phyloP scores from a whole-genome alignment of 2,329 filamentous ascomycete genomes.

The Chaetomiaceae sp. region DNA sequence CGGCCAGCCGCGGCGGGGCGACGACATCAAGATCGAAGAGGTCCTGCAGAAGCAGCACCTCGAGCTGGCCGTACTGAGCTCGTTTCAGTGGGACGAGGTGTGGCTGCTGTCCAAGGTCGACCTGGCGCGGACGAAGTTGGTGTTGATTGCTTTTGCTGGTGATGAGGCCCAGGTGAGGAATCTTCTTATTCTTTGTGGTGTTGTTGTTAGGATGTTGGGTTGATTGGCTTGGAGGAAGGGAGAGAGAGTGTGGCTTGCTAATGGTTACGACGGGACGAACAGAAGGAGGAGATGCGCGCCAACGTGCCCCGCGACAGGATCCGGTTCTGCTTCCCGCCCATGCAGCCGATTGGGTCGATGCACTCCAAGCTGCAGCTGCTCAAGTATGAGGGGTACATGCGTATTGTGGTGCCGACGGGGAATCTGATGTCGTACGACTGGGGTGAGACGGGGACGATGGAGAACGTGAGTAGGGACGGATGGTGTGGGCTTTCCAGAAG shows the following conservation, averaged over 20 bases:
- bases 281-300: constrained; percentile 46
- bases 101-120: constrained; percentile 75
- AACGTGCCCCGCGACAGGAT: constrained; percentile 51
- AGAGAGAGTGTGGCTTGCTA: constrained; percentile 1
- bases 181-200: neutral
- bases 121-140: constrained; percentile 52
- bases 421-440: constrained; percentile 85
- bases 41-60: constrained; percentile 70
- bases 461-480: constrained; percentile 58
- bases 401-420: constrained; percentile 80
- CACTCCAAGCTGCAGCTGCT: constrained; percentile 92
- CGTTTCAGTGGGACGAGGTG: constrained; percentile 78
- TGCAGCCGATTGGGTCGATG: constrained; percentile 73
- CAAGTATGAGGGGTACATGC: constrained; percentile 67
- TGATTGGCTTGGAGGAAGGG: neutral
- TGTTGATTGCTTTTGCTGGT: constrained; percentile 54
- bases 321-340: constrained; percentile 74
- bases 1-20: constrained; percentile 53
- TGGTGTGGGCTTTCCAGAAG: too few relatives aligned
- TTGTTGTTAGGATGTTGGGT: too few relatives aligned
- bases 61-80: constrained; percentile 74
- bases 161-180: constrained; percentile 46
- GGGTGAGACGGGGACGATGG: constrained; percentile 79
- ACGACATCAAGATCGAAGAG: constrained; percentile 86
- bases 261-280: neutral